These are phyloP conservation scores for Scutellaria minor DNA, from an alignment of 257 asterid genomes.

Conservation along the genomic window DNA sequence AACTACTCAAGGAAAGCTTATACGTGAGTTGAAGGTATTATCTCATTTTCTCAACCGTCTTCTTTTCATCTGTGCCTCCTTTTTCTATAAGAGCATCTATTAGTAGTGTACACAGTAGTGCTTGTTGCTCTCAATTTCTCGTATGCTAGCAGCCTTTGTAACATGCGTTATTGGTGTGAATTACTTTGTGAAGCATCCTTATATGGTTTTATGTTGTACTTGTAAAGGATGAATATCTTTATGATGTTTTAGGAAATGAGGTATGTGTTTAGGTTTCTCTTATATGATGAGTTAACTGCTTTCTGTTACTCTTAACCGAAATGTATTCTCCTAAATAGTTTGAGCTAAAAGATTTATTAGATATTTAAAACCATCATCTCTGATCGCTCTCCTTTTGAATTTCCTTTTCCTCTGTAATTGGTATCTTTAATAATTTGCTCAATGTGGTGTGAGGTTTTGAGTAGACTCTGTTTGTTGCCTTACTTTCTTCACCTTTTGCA, in stretches of 20 bases:
- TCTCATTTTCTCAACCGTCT: not conserved
- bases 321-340: not conserved
- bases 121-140: not conserved
- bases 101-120: not conserved
- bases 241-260: not conserved
- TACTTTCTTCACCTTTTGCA: not conserved
- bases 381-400: not conserved
- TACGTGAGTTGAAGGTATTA: slow-evolving; percentile 84
- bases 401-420: not conserved
- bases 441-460: not conserved
- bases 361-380: slow-evolving; percentile 9
- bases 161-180: not conserved
- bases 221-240: not conserved
- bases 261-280: not conserved
- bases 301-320: not conserved
- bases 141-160: not conserved
- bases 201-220: slow-evolving; percentile 1
- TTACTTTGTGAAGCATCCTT: slow-evolving; percentile 1
- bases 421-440: slow-evolving; percentile 17
- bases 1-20: slow-evolving; percentile 84
- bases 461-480: slow-evolving; percentile 19
- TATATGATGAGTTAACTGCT: slow-evolving; percentile 20
- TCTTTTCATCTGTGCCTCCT: not conserved
- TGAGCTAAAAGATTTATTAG: slow-evolving; percentile 1
- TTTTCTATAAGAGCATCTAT: slow-evolving; percentile 16